Conservation (phyloP, 345 rosid genomes). For the Brassica juncea region DNA sequence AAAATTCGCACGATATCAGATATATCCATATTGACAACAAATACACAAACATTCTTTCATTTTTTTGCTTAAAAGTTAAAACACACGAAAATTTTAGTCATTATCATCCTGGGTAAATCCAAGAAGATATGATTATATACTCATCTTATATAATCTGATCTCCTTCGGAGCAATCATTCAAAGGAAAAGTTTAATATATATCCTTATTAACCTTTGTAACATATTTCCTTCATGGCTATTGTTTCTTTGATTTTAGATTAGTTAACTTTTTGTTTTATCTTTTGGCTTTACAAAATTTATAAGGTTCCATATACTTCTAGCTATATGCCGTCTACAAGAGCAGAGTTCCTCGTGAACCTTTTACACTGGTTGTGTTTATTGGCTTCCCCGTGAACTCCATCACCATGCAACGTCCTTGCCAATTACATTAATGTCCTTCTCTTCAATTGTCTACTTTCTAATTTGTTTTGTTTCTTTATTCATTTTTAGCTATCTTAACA, state of each 20-base stretch:
- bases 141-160: background rate
- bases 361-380: slow-evolving; percentile 8
- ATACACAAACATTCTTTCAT: no score
- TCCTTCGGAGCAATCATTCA: background rate
- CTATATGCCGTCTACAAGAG: slow-evolving; percentile 30
- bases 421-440: slow-evolving; percentile 21
- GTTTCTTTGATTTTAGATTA: slow-evolving; percentile 29
- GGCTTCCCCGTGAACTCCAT: slow-evolving; percentile 32
- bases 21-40: background rate
- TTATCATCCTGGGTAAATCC: background rate
- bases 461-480: background rate
- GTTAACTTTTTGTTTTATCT: slow-evolving; percentile 28
- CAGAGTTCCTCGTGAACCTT: slow-evolving; percentile 33
- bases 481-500: background rate
- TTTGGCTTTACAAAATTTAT: slow-evolving; percentile 15
- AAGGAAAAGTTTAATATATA: background rate
- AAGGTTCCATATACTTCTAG: slow-evolving; percentile 13
- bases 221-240: slow-evolving; percentile 18
- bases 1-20: background rate
- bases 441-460: background rate
- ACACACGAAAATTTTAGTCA: background rate
- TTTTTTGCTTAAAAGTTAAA: no score
- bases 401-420: slow-evolving; percentile 3
- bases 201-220: no score
- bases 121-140: background rate